Base-by-base conservation (phyloP, 2,329 filamentous ascomycete genomes). In the Penicillium digitatum region DNA sequence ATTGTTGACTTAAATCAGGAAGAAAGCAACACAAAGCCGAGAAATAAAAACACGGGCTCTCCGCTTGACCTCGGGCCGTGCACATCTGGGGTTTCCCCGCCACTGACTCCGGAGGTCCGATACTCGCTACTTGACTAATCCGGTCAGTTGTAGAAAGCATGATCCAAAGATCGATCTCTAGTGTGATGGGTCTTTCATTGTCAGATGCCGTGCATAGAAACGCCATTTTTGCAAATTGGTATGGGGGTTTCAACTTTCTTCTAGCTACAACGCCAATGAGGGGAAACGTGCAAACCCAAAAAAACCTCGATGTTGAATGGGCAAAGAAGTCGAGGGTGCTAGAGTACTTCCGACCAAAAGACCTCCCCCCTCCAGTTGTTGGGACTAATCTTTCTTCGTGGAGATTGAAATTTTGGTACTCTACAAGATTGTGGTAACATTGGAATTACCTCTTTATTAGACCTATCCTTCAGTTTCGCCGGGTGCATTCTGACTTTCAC, bases 51-150 rank as follows among this genome's bases (percentile, higher is more conserved):
- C 22, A 27, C 34, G 39, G 53, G n/a, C 32, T 34, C 34, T 34
- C 34, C 51, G 44, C 29, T 49, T 49, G 44, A 54, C 51, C 51
- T 54, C 51, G 51, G 51, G 51, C 44, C 44, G 44, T 48, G 35
- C 42, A 54, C 45, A 54, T 54, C 51, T 54, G 51, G 51, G 51
- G 51, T 48, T 53, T 48, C 51, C 51, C 51, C 51, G 51, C 48
- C 47, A n/a, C 39, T 16, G 46, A 37, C 31, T 40, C 26, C 35
- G 29, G 6, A 35, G 8, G 5, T 54, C 51, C 51, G 51, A 54
- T 18, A 32, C 24, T 48, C 51, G 51, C 37, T 39, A 35, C 27
- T 16, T 54, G 50, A 53, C 51, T 54, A 48, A 48, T 20, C 27
- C 3, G 3, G 14, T 26, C n/a, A 22, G 42, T 20, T 18, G 11